A percentile compares a stretch with the other conserved stretches of the same genome.
These are phyloP conservation scores for Solanum pennellii DNA, from an alignment of 257 asterid genomes.

Conservation along the genomic window DNA sequence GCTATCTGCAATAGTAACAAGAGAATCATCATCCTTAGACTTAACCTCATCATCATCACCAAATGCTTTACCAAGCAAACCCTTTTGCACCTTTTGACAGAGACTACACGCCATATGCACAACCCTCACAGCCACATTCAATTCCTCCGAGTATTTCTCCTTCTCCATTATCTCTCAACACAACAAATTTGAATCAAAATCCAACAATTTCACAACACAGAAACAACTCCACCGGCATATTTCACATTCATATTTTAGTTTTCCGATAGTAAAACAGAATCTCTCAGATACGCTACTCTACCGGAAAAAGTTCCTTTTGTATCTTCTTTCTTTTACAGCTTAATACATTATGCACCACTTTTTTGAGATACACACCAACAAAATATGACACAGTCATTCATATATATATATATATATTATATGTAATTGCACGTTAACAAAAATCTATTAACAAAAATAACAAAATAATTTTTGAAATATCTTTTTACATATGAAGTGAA, in stretches of 20 bases:
- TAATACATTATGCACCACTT: not conserved
- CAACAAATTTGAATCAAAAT: not conserved
- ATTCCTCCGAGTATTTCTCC: constrained; percentile 37
- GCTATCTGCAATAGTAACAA: constrained; percentile 72
- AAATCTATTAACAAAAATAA: no score
- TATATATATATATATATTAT: no score
- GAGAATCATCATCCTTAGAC: constrained; percentile 79
- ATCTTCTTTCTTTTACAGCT: not conserved
- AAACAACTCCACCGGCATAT: not conserved
- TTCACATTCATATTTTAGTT: not conserved
- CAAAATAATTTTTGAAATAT: no score
- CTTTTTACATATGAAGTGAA: no score
- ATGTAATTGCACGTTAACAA: no score
- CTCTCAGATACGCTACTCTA: not conserved
- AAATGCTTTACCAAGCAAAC: constrained; percentile 21
- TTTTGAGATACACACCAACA: not conserved
- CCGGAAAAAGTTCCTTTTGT: not conserved
- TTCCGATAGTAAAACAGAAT: not conserved
- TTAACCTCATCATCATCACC: constrained; percentile 22
- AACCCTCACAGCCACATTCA: constrained; percentile 67
- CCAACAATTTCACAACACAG: not conserved
- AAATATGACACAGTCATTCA: not conserved
- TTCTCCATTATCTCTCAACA: constrained; percentile 22
- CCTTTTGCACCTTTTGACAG: constrained; percentile 52
- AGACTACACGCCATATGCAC: constrained; percentile 74